A percentile compares a stretch with the other conserved stretches of the same genome.
phyloP scores from a whole-genome alignment of 2,329 filamentous ascomycete species.

The Fusarium veterinarium region DNA sequence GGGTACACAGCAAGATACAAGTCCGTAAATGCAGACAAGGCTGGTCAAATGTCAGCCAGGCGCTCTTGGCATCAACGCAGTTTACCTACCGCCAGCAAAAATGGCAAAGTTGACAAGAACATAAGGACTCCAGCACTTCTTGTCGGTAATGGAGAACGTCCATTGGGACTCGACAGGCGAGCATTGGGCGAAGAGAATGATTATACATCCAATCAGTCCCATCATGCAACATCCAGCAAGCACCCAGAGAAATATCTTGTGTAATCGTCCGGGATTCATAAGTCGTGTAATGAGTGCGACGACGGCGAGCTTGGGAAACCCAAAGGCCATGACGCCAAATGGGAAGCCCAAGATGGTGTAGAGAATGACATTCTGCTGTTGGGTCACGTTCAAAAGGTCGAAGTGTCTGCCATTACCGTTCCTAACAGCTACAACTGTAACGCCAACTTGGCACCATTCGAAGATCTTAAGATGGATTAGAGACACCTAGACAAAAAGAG shows the following conservation, averaged over 20 bases:
- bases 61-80: fast-evolving
- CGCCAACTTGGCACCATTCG: constrained; percentile 49
- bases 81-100: constrained; percentile 51
- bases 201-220: constrained; percentile 50
- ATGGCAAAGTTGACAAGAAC: constrained; percentile 55
- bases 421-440: constrained; percentile 50
- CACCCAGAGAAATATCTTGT: constrained; percentile 52
- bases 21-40: constrained; percentile 52
- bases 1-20: constrained; percentile 58
- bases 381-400: constrained; percentile 42
- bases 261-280: constrained; percentile 50
- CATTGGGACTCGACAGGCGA: constrained; percentile 53
- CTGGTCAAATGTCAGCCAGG: constrained; percentile 19
- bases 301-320: constrained; percentile 56
- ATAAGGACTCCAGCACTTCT: constrained; percentile 50
- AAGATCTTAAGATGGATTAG: constrained; percentile 40
- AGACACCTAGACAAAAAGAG: fast-evolving
- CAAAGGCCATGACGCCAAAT: constrained; percentile 54
- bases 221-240: constrained; percentile 48
- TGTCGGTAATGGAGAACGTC: constrained; percentile 49
- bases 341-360: constrained; percentile 53
- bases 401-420: constrained; percentile 56
- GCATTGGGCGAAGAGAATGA: constrained; percentile 58
- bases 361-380: constrained; percentile 48
- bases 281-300: constrained; percentile 53